Percentiles rank a stretch among this genome's conserved stretches.
Evolutionary conservation across 768 basidiomycete species (phyloP).

Genomic region (Pulveroboletus frians): DNA sequence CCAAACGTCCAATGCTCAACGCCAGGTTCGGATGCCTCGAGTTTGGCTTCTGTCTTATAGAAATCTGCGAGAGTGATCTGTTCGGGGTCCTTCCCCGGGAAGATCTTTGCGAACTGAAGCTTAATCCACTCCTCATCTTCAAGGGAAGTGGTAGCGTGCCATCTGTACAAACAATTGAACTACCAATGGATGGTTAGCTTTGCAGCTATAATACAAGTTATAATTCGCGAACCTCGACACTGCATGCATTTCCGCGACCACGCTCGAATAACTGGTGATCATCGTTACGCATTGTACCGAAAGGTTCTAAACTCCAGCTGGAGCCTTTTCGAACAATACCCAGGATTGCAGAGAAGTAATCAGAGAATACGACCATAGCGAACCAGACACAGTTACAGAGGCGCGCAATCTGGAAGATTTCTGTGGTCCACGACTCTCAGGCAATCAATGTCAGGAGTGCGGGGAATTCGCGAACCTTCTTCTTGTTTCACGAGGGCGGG

Average conservation of each 20-base stretch:
- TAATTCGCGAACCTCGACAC: constrained; percentile 58
- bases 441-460: not conserved
- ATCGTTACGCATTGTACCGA: constrained; percentile 59
- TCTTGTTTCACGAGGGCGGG: constrained; percentile 48
- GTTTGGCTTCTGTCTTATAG: constrained; percentile 37
- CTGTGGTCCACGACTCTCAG: constrained; percentile 31
- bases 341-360: constrained; percentile 77
- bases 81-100: constrained; percentile 49
- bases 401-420: constrained; percentile 80
- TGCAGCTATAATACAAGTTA: not conserved
- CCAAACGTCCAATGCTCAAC: constrained; percentile 64
- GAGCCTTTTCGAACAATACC: constrained; percentile 74
- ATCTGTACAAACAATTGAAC: constrained; percentile 83
- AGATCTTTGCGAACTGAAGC: constrained; percentile 44
- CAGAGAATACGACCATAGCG: constrained; percentile 69
- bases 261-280: constrained; percentile 70
- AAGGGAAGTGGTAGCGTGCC: constrained; percentile 77
- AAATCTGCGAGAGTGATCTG: constrained; percentile 47
- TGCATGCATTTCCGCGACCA: constrained; percentile 76
- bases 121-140: constrained; percentile 70
- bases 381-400: constrained; percentile 82
- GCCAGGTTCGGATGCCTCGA: constrained; percentile 41
- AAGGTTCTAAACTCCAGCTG: constrained; percentile 73
- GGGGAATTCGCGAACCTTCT: constrained; percentile 33
- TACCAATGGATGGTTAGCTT: constrained; percentile 22